Conservation (phyloP, 1,284 basidiomycete genomes). For the Melampsora abietis-canadensis region DNA sequence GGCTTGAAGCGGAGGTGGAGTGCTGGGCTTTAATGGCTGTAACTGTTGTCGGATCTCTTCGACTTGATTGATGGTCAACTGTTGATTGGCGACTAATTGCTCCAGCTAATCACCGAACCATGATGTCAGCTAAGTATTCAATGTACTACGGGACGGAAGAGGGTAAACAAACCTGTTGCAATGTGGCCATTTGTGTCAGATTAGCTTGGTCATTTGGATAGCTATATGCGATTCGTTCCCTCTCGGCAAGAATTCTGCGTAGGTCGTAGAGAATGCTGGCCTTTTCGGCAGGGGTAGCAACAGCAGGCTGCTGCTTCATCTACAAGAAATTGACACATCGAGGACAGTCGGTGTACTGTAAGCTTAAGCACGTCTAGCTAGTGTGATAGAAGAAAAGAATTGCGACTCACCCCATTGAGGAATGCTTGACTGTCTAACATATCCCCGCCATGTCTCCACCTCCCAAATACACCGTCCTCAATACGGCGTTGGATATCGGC, state of each 20-base stretch:
- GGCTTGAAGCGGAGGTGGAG: conserved; percentile 14
- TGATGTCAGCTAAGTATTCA: not conserved
- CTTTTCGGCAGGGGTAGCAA: conserved; percentile 41
- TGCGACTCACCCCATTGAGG: conserved; percentile 30
- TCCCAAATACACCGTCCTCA: conserved; percentile 38
- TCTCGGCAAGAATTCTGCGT: conserved; percentile 32
- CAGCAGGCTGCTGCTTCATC: conserved; percentile 41
- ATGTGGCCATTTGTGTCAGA: conserved; percentile 36
- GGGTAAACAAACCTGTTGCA: conserved; percentile 28
- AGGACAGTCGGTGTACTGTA: not conserved
- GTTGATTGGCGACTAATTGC: conserved; percentile 38
- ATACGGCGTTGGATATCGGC: conserved; percentile 35
- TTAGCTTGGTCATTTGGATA: conserved; percentile 35
- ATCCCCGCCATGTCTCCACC: conserved; percentile 29
- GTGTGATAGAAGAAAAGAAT: not conserved
- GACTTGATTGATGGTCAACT: conserved; percentile 41
- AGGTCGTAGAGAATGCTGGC: conserved; percentile 42
- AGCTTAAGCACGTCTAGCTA: not conserved
- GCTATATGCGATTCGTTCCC: conserved; percentile 24
- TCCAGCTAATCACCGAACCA: conserved; percentile 21
- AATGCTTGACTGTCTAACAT: conserved; percentile 38
- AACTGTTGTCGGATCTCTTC: conserved; percentile 42
- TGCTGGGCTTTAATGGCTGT: conserved; percentile 33
- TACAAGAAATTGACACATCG: not conserved
- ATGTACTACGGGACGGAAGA: not conserved